Percentiles rank a stretch among this genome's conserved stretches.
Evolutionary conservation across 805 yeast species (phyloP).

Genomic region (Yamadazyma tumulicola): DNA sequence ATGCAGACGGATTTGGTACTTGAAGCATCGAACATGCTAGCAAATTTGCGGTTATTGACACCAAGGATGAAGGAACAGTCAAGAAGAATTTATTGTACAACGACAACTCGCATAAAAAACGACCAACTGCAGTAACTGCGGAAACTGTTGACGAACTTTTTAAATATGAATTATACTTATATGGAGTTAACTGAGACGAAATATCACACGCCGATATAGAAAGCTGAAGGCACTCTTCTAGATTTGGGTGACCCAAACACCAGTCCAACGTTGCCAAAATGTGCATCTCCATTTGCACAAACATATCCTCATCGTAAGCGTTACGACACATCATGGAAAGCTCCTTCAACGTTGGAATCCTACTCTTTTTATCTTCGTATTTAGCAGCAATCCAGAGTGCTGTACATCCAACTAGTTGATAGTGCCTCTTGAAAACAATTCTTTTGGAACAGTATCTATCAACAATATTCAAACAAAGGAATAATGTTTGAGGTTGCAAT

Average conservation of each 20-base stretch:
- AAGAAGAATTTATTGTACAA: constrained; percentile 48
- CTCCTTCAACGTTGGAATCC: constrained; percentile 56
- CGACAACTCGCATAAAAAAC: constrained; percentile 54
- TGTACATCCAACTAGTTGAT: constrained; percentile 46
- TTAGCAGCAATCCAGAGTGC: constrained; percentile 47
- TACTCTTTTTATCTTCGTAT: constrained; percentile 56
- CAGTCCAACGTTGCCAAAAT: constrained; percentile 61
- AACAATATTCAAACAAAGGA: constrained; percentile 41
- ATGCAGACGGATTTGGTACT: constrained; percentile 40
- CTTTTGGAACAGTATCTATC: constrained; percentile 46
- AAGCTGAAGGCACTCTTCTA: constrained; percentile 50
- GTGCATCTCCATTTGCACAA: constrained; percentile 60
- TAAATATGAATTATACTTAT: constrained; percentile 18
- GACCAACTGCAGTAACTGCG: constrained; percentile 52
- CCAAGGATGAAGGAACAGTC: constrained; percentile 42
- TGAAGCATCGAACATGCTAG: constrained; percentile 54
- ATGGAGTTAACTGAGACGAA: constrained; percentile 20
- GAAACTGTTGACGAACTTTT: constrained; percentile 31
- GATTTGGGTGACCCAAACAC: constrained; percentile 44
- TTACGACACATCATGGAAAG: constrained; percentile 54
- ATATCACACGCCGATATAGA: constrained; percentile 25
- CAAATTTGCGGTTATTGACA: constrained; percentile 48
- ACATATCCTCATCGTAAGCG: constrained; percentile 55
- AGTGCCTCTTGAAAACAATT: constrained; percentile 45
- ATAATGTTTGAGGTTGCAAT: constrained; percentile 41